Evolutionary conservation across 1,139 yeast genomes (phyloP), one percentile per base, ranked within the genome.

Genomic region (Petasospora fabianii): DNA sequence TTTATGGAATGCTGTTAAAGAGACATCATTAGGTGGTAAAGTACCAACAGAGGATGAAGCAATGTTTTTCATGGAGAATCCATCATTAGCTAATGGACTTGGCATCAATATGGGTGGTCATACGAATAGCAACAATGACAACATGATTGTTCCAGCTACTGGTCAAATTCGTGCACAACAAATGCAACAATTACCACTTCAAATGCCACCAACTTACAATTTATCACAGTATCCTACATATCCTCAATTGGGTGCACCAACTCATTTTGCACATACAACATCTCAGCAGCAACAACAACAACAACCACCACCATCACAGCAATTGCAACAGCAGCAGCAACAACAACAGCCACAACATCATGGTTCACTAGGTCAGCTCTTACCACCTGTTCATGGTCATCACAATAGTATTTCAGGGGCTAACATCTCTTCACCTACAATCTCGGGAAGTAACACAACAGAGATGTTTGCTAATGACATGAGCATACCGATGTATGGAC

Each of bases 1-100:
- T 30, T 67, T 87, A 35, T 68, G 80, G 69, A 64, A 68, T 55
- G 75, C 86, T 12, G 68, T 79, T 49, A 71, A 82, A 59, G 78
- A 80, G 51, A 68, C 79, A 43, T 68, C 80, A 1, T 61, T 80
- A 24, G 86, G 87, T 4, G 78, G 62, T 3, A 74, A 73, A 48
- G 64, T 69, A 27, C 58, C 75, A 5, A 64, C 69, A 34, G 79
- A 75, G 44, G 78, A 72, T 47, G 79, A 73, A 47, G 73, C 77
- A 1, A 68, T 65, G 47, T 75, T 72, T 51, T 72, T 69, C 29
- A 64, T 75, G 56, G 77, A 75, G n/a, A n/a, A n/a, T n/a, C n/a
- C n/a, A n/a, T n/a, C n/a, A n/a, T n/a, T n/a, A n/a, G n/a, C n/a
- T n/a, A n/a, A n/a, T n/a, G n/a, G n/a, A n/a, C n/a, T n/a, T n/a